Conservation (phyloP, 2,329 filamentous ascomycete species). For the Colletotrichum nymphaeae region DNA sequence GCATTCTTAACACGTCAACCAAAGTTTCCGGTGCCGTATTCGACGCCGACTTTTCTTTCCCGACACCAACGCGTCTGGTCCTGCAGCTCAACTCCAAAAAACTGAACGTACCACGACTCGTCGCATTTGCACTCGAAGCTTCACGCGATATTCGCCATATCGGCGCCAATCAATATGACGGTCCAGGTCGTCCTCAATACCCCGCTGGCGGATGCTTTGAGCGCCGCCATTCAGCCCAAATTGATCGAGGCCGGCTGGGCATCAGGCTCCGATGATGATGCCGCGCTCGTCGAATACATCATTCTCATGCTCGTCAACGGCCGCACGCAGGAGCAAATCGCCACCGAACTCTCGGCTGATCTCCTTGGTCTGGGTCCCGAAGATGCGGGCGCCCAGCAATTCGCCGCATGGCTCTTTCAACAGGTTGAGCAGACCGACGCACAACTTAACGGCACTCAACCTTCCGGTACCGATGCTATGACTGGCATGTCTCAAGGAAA, state of each 20-base stretch:
- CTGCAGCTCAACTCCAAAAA: conserved; percentile 10
- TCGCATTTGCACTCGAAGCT: conserved; percentile 16
- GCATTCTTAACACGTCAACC: not conserved
- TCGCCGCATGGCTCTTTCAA: conserved; percentile 93
- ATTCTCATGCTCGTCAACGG: conserved; percentile 97
- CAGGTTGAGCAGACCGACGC: conserved; percentile 78
- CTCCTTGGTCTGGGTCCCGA: conserved; percentile 85
- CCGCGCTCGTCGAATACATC: conserved; percentile 93
- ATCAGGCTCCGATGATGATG: conserved; percentile 79
- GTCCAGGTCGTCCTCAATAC: conserved; percentile 82
- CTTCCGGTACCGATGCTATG: conserved; percentile 42
- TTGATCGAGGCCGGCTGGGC: conserved; percentile 94
- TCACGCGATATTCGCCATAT: conserved; percentile 11
- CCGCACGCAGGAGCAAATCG: conserved; percentile 91
- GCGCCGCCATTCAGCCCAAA: conserved; percentile 87
- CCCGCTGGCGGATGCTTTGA: conserved; percentile 86
- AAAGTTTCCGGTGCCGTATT: conserved; percentile 3
- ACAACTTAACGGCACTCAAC: conserved; percentile 66
- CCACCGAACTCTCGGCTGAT: conserved; percentile 87
- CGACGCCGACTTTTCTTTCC: conserved; percentile 7
- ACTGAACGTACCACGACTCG: not conserved
- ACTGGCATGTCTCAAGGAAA: conserved; percentile 49
- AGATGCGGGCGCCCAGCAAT: conserved; percentile 84
- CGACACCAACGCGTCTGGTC: conserved; percentile 24
- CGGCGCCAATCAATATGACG: conserved; percentile 69